phyloP scores from a whole-genome alignment of 148 eudicot species.

The Arbutus unedo region DNA sequence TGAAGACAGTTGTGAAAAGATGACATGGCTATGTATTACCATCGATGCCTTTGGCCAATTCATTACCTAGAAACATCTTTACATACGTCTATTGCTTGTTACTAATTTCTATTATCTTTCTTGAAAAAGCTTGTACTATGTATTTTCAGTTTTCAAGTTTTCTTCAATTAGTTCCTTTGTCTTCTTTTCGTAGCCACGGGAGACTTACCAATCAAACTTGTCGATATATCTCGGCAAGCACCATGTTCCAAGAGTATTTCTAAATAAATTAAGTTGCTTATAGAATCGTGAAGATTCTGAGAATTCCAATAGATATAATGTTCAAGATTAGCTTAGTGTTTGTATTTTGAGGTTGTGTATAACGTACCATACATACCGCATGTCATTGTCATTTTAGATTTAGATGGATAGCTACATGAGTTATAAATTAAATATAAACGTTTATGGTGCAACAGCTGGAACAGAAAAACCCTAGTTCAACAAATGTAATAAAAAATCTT shows the following conservation, averaged over 20 bases:
- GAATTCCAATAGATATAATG: constrained; percentile 74
- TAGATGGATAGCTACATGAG: background rate
- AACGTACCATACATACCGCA: background rate
- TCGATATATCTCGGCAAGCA: constrained; percentile 70
- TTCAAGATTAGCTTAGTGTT: constrained; percentile 36
- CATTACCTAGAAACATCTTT: background rate
- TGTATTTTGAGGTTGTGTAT: background rate
- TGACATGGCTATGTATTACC: background rate
- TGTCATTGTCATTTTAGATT: background rate
- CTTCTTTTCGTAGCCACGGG: constrained; percentile 64
- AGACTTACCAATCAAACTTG: constrained; percentile 58
- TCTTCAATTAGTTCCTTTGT: background rate
- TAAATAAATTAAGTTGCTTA: constrained; percentile 75
- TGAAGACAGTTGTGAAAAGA: background rate
- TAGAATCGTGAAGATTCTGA: constrained; percentile 74
- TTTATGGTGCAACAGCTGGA: background rate
- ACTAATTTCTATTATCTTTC: background rate
- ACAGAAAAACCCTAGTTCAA: background rate
- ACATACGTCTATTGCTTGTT: background rate
- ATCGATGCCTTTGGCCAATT: background rate
- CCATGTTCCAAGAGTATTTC: constrained; percentile 72
- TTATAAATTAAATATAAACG: background rate
- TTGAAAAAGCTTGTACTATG: background rate
- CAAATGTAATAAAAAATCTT: background rate
- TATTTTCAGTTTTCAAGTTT: background rate